Evolutionary conservation across 768 basidiomycete genomes (phyloP).

Genomic region (Auriscalpium microsporum): DNA sequence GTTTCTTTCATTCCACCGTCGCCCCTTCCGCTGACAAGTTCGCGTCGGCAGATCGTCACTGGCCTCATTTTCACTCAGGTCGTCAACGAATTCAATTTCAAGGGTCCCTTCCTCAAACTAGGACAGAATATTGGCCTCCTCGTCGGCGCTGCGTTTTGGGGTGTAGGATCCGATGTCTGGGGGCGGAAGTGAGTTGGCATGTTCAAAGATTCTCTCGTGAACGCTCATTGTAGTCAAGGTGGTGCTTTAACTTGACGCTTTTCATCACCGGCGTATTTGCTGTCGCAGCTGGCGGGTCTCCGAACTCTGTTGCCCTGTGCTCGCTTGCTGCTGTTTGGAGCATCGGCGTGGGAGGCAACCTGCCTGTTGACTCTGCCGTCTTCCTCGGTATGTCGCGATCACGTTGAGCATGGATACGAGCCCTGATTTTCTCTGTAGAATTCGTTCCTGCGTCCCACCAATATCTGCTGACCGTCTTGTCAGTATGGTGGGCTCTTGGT

Average conservation of each 20-base stretch:
- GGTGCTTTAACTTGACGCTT: constrained; percentile 65
- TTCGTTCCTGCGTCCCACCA: constrained; percentile 67
- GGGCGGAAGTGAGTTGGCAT: constrained; percentile 42
- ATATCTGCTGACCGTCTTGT: constrained; percentile 65
- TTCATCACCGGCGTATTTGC: constrained; percentile 62
- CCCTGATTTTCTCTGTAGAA: constrained; percentile 29
- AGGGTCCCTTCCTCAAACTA: constrained; percentile 56
- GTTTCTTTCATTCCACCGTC: constrained; percentile 10
- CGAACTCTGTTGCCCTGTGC: constrained; percentile 42
- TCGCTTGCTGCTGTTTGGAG: constrained; percentile 49
- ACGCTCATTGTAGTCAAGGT: constrained; percentile 24
- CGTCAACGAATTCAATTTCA: constrained; percentile 53
- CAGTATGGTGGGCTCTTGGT: constrained; percentile 76
- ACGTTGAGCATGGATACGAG: too few species aligned
- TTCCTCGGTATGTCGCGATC: constrained; percentile 47
- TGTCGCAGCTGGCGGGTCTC: constrained; percentile 50
- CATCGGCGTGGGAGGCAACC: constrained; percentile 64
- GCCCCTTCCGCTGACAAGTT: too few species aligned
- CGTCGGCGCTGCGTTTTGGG: constrained; percentile 64
- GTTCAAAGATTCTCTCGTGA: background rate
- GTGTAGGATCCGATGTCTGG: constrained; percentile 62
- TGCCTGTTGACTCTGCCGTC: constrained; percentile 69
- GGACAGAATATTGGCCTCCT: constrained; percentile 67
- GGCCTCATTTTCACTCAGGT: constrained; percentile 58
- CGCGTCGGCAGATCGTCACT: constrained; percentile 41